Percentiles rank a stretch among this genome's conserved stretches.
These are phyloP conservation scores for Botryococcus braunii DNA, from an alignment of 163 green algal species.

Conservation along the genomic window DNA sequence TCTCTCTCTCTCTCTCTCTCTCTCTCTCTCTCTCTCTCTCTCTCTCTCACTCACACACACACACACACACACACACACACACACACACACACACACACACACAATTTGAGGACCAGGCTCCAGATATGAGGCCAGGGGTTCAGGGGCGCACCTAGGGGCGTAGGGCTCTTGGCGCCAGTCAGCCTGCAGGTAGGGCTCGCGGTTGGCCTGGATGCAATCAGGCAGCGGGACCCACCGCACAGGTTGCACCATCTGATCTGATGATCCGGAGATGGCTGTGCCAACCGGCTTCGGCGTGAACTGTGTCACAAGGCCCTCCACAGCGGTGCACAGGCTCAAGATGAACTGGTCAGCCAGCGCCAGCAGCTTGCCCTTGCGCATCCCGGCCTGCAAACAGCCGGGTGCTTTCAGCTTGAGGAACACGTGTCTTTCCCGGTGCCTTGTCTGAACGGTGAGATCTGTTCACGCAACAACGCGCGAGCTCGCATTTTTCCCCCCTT, in stretches of 20 bases:
- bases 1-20: too few species aligned
- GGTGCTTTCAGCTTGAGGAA: too few species aligned
- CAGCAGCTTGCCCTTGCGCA: conserved; percentile 11
- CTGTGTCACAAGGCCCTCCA: neutral
- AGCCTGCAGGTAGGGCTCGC: conserved; percentile 40
- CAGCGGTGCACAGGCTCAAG: neutral
- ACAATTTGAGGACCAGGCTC: neutral
- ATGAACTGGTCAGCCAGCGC: conserved; percentile 6
- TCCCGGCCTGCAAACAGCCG: too few species aligned
- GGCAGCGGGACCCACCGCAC: conserved; percentile 10
- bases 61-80: neutral
- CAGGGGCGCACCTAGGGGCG: conserved; percentile 14
- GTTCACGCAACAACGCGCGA: too few species aligned
- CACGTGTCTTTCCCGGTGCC: too few species aligned
- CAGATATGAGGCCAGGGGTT: neutral
- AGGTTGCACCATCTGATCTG: neutral
- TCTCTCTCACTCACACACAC: neutral
- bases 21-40: too few species aligned
- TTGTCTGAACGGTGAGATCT: too few species aligned
- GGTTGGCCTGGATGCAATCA: conserved; percentile 31
- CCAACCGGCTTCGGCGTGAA: neutral
- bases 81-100: neutral
- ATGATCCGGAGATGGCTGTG: neutral
- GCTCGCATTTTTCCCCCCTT: too few species aligned
- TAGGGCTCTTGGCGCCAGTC: conserved; percentile 42